These are phyloP conservation scores for Conticribra weissflogii DNA, from an alignment of 108 stramenopile species.

Conservation along the genomic window DNA sequence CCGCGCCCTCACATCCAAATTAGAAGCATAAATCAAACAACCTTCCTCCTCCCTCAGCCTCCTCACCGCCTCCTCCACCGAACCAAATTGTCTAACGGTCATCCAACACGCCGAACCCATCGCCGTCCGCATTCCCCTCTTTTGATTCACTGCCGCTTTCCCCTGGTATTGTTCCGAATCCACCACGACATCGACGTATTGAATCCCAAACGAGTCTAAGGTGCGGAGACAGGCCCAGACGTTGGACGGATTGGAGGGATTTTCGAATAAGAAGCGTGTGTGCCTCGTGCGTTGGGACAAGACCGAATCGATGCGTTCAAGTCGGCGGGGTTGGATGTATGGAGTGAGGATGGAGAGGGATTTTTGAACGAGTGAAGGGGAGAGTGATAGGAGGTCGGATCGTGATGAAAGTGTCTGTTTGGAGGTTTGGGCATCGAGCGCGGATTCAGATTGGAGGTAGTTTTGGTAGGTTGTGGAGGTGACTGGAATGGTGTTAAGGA, in stretches of 20 bases:
- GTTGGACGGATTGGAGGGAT: constrained; percentile 93
- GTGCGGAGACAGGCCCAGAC: constrained; percentile 95
- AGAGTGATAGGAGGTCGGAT: constrained; percentile 31
- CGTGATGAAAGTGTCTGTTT: constrained; percentile 8
- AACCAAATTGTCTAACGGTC: constrained; percentile 40
- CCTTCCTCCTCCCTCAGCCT: constrained; percentile 50
- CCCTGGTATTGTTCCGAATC: constrained; percentile 64
- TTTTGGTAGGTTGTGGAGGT: constrained; percentile 45
- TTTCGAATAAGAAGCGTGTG: constrained; percentile 87
- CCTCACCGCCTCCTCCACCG: constrained; percentile 35
- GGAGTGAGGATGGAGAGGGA: constrained; percentile 49
- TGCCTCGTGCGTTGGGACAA: constrained; percentile 64
- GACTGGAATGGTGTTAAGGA: constrained; percentile 36
- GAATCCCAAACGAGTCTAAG: constrained; percentile 87
- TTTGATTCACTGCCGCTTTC: constrained; percentile 72
- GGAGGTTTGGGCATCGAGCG: constrained; percentile 29
- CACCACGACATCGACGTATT: constrained; percentile 78
- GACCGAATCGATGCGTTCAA: constrained; percentile 66
- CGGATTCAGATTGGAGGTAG: constrained; percentile 33
- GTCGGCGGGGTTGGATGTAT: constrained; percentile 56
- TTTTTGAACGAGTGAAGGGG: constrained; percentile 28
- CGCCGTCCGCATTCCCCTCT: constrained; percentile 80
- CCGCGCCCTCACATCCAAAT: constrained; percentile 69
- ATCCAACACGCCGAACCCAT: constrained; percentile 61
- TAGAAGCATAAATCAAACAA: constrained; percentile 67